phyloP scores from a whole-genome alignment of 2,329 filamentous ascomycete genomes.

The Microcyclosporella mali region DNA sequence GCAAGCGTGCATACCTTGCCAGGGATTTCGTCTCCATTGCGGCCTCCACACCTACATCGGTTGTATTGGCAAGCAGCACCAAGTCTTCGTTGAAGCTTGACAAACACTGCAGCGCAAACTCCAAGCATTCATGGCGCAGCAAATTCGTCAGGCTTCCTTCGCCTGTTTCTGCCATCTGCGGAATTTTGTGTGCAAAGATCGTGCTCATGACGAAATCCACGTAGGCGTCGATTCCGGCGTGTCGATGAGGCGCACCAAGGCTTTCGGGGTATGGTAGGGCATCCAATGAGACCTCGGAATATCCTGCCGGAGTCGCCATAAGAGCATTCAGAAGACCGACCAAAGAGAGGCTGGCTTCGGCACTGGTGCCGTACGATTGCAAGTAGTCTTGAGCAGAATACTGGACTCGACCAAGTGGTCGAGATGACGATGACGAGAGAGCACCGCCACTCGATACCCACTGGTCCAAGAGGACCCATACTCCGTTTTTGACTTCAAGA shows the following conservation, averaged over 20 bases:
- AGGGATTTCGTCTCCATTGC: slow-evolving; percentile 70
- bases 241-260: slow-evolving; percentile 69
- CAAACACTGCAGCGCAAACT: slow-evolving; percentile 74
- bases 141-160: slow-evolving; percentile 53
- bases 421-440: slow-evolving; percentile 12
- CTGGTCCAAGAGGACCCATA: slow-evolving; percentile 76
- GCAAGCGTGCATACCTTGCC: slow-evolving; percentile 72
- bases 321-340: slow-evolving; percentile 70
- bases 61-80: slow-evolving; percentile 75
- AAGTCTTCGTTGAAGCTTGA: slow-evolving; percentile 90
- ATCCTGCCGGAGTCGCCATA: slow-evolving; percentile 58
- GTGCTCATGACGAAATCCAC: slow-evolving; percentile 83
- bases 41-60: slow-evolving; percentile 66
- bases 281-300: slow-evolving; percentile 59
- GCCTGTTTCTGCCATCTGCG: slow-evolving; percentile 56
- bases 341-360: slow-evolving; percentile 60
- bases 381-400: slow-evolving; percentile 28
- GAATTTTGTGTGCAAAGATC: slow-evolving; percentile 49
- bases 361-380: slow-evolving; percentile 24
- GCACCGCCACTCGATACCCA: slow-evolving; percentile 60
- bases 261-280: slow-evolving; percentile 79
- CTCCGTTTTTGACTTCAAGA: slow-evolving; percentile 57
- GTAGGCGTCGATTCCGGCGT: slow-evolving; percentile 84
- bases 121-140: slow-evolving; percentile 71
- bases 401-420: slow-evolving; percentile 12